Base-by-base conservation (phyloP, 2,329 filamentous ascomycete species). In the Trichoderma oligosporum region DNA sequence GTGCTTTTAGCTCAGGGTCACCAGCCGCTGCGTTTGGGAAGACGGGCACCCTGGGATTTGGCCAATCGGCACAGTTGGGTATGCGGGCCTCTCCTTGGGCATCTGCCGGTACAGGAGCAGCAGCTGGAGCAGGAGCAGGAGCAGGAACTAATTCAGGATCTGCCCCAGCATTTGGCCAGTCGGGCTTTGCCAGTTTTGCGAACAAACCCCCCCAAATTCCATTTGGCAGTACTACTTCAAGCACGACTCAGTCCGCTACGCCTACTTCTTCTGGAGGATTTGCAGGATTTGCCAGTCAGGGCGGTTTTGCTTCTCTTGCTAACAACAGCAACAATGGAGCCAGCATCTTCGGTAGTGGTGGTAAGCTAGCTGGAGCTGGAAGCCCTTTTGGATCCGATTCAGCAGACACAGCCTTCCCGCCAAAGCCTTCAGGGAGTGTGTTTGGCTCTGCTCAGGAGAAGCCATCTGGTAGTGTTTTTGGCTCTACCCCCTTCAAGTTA, bases 401-500 rank as follows among this genome's bases (percentile, higher is more conserved):
- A 18, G 64, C 63, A 22, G 65, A 65, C 9, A 67, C 65, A 9
- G 64, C 65, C 4, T 78, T 75, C 16, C 79, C 81, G 0, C 89
- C 90, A 72, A 68, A 70, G 29, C 57, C 70, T 46, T 48, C 62
- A 1, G 48, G 39, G 24, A 25, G 62, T 22, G 62, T 62, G 16
- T 65, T 65, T 25, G 66, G 66, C 25, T 77, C 77, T 14, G 70
- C 74, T n/a, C 79, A 81, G 0, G 89, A 90, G 72, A 86, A 87
- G 63, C 76, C 59, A 16, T 38, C 56, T 3, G 70, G 64, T 68
- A 64, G 56, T 49, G 68, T 60, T 7, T 80, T 82, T 65, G 78
- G 76, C 24, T 77, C 77, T n/a, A 71, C 75, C 14, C 79, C 82
- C 0, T 90, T 90, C 72, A 86, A 87, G 63, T 75, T 90, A 14